Evolutionary conservation across 2,329 filamentous ascomycete species (phyloP), one percentile per base, ranked within the genome.

Genomic region (Colletotrichum sp.): DNA sequence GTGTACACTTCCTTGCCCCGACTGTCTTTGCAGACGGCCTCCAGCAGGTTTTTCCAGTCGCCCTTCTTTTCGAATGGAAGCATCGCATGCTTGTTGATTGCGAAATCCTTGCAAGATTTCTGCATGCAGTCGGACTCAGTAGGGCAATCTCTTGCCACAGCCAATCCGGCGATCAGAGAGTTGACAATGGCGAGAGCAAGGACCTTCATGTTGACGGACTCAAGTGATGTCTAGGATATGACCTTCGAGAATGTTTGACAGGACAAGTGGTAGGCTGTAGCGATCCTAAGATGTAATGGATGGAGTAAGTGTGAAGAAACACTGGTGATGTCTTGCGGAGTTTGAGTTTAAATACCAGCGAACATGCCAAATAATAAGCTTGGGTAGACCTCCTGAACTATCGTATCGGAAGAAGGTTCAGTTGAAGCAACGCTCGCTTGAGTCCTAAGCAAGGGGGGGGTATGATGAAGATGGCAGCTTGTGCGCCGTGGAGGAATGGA

Each of bases 181-280:
- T 6, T 52, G n/a, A 52, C 1, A 52, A 7, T 4, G 43, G n/a
- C 10, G 43, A 52, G 10, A 52, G 10, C 0, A 24, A 52, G 43
- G 43, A 52, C n/a, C n/a, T 52, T 52, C 43, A 52, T 21, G 3
- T 52, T 21, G 43, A 13, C 10, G 43, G 6, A 13, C 43, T 21
- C 2, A 48, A 21, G n/a, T 13, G 9, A 6, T 13, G 9, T 48
- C 43, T 48, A 4, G 18, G 16, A 0, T 4, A 43, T n/a, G 8
- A 43, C 18, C 39, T 43, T n/a, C 39, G 39, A 43, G 43, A 48
- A 52, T 52, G 6, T 52, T 52, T 52, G 43, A 6, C 12, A 13
- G 43, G 2, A 52, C 0, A 13, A 0, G 10, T 52, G 0, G 43
- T 6, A 4, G 43, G n/a, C 6, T 24, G 43, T 0, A 52, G 1